phyloP scores from a whole-genome alignment of 2,329 filamentous ascomycete genomes.

The Westerdykella aurantiaca region DNA sequence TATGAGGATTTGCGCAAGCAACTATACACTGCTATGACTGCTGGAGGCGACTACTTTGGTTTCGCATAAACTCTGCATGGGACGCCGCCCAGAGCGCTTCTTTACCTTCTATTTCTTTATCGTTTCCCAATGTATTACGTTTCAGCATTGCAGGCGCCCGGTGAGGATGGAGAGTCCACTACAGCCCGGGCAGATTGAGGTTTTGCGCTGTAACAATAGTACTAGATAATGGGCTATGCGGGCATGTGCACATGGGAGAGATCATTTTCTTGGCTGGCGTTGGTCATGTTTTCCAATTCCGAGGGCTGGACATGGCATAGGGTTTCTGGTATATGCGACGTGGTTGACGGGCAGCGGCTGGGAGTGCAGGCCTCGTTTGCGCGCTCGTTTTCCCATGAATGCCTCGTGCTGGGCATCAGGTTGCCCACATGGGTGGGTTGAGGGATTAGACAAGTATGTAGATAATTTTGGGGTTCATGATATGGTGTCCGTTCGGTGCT shows the following conservation, averaged over 20 bases:
- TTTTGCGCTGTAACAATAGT: slow-evolving; percentile 1
- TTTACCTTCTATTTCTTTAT: slow-evolving; percentile 3
- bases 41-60: slow-evolving; percentile 93
- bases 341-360: slow-evolving; percentile 4
- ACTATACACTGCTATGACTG: slow-evolving; percentile 92
- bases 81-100: not conserved
- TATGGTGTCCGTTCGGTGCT: too few relatives aligned
- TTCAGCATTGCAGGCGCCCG: slow-evolving; percentile 29
- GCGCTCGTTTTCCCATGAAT: too few relatives aligned
- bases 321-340: not conserved
- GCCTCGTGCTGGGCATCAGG: too few relatives aligned
- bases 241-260: not conserved
- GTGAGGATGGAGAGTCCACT: slow-evolving; percentile 4
- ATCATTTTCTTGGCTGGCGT: not conserved
- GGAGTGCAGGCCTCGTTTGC: slow-evolving; percentile 29
- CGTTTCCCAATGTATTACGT: slow-evolving; percentile 10
- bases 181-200: slow-evolving; percentile 1
- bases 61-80: slow-evolving; percentile 62
- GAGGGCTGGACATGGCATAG: too few relatives aligned
- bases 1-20: slow-evolving; percentile 86
- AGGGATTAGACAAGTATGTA: too few relatives aligned
- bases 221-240: not conserved
- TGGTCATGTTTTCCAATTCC: not conserved
- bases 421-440: too few relatives aligned
- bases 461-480: too few relatives aligned